These are phyloP conservation scores for Chenopodium berlandieri DNA, from an alignment of 148 eudicot genomes.

Conservation along the genomic window DNA sequence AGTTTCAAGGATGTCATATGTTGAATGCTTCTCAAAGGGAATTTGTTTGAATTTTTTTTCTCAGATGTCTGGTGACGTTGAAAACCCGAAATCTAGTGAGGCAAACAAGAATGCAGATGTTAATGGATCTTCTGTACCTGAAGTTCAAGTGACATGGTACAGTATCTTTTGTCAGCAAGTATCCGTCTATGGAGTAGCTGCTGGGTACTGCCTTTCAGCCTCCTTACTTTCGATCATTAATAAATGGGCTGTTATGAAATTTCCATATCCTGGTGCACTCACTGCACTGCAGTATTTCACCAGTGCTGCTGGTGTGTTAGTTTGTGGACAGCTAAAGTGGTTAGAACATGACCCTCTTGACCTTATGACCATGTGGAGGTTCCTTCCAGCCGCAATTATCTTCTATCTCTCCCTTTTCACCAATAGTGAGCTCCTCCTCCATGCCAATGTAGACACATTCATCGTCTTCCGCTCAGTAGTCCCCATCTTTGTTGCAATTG, in stretches of 20 bases:
- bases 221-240: constrained; percentile 88
- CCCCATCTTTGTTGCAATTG: constrained; percentile 93
- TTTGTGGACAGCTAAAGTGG: constrained; percentile 61
- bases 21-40: neutral
- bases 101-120: constrained; percentile 26
- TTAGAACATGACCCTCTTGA: constrained; percentile 72
- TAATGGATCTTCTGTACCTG: constrained; percentile 33
- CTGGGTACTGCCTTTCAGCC: constrained; percentile 92
- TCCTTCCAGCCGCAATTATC: constrained; percentile 87
- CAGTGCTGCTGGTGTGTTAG: constrained; percentile 74
- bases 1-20: neutral
- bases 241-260: constrained; percentile 96
- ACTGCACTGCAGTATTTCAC: constrained; percentile 93
- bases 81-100: neutral
- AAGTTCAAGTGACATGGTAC: constrained; percentile 50
- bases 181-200: constrained; percentile 84
- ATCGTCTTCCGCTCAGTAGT: constrained; percentile 94
- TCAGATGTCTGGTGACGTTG: constrained; percentile 3
- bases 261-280: constrained; percentile 91
- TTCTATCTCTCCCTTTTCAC: constrained; percentile 97
- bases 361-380: constrained; percentile 77
- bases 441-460: constrained; percentile 94
- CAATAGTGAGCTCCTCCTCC: constrained; percentile 94
- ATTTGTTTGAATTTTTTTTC: neutral
- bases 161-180: constrained; percentile 62